Percentiles rank a stretch among this genome's conserved stretches.
Conservation (phyloP, 768 basidiomycete species). For the Russula sp. region DNA sequence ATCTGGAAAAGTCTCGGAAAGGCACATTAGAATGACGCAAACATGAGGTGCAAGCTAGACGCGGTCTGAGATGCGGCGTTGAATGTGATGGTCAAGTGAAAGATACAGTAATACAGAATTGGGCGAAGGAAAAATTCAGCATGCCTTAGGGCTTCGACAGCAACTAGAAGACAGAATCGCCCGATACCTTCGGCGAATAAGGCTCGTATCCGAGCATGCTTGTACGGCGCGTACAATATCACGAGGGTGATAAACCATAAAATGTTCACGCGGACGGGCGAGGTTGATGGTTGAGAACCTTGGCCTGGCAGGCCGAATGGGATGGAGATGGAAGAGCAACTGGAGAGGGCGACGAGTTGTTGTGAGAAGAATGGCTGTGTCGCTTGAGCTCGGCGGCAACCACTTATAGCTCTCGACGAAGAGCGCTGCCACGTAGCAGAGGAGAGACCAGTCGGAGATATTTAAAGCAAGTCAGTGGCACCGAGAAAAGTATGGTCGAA, state of each 20-base stretch:
- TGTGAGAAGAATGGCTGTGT: slow-evolving; percentile 18
- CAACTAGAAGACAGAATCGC: slow-evolving; percentile 20
- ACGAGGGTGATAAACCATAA: slow-evolving; percentile 20
- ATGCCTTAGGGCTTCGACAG: slow-evolving; percentile 20
- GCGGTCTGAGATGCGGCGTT: no score
- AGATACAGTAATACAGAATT: neutral
- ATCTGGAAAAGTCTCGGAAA: no score
- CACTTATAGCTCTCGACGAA: slow-evolving; percentile 30
- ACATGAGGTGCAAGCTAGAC: no score
- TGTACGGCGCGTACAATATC: slow-evolving; percentile 19
- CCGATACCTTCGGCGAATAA: slow-evolving; percentile 27
- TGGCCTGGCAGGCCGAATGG: slow-evolving; percentile 7
- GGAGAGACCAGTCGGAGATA: slow-evolving; percentile 32
- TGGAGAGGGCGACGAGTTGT: slow-evolving; percentile 22
- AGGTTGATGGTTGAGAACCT: slow-evolving; percentile 4
- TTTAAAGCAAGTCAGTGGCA: neutral
- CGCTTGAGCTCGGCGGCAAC: slow-evolving; percentile 22
- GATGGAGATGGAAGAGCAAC: slow-evolving; percentile 4
- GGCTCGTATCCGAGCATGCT: slow-evolving; percentile 27
- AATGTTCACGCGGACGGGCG: slow-evolving; percentile 25
- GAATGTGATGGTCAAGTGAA: no score
- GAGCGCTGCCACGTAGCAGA: slow-evolving; percentile 33
- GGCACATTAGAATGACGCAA: no score
- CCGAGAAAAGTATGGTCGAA: neutral
- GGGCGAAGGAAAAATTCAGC: slow-evolving; percentile 6